A percentile compares a stretch with the other conserved stretches of the same genome.
phyloP scores from a whole-genome alignment of 495 filamentous ascomycete genomes.

The Talaromyces wortmannii region DNA sequence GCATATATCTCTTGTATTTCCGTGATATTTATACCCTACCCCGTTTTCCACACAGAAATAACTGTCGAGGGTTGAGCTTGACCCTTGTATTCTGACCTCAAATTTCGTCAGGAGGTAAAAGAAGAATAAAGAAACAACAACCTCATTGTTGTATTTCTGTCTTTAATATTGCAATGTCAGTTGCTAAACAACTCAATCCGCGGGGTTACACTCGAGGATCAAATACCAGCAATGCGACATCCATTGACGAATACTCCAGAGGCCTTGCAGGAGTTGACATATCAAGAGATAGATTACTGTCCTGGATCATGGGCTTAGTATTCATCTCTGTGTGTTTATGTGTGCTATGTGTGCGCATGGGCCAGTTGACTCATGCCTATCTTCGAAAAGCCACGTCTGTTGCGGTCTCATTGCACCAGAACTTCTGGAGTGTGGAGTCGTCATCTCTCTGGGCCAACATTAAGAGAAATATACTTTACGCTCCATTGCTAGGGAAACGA shows the following conservation, averaged over 20 bases:
- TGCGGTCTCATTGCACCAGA: slow-evolving; percentile 41
- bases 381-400: slow-evolving; percentile 58
- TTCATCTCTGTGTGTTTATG: slow-evolving; percentile 19
- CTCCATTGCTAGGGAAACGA: slow-evolving; percentile 63
- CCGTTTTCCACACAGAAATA: too few species aligned
- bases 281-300: slow-evolving; percentile 32
- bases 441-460: slow-evolving; percentile 13
- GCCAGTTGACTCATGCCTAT: slow-evolving; percentile 57
- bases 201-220: too few species aligned
- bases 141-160: too few species aligned
- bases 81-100: too few species aligned
- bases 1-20: too few species aligned
- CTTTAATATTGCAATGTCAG: too few species aligned
- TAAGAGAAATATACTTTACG: slow-evolving; percentile 65
- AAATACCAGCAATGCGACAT: slow-evolving; percentile 20
- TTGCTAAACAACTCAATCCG: too few species aligned
- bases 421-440: neutral
- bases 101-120: too few species aligned
- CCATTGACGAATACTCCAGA: slow-evolving; percentile 35
- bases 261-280: slow-evolving; percentile 35
- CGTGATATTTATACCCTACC: too few species aligned
- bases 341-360: slow-evolving; percentile 48
- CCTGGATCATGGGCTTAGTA: slow-evolving; percentile 34
- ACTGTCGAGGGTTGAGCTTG: too few species aligned
- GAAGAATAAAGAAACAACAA: too few species aligned